These are phyloP conservation scores for Mentha longifolia DNA, from an alignment of 257 asterid species.

Conservation along the genomic window DNA sequence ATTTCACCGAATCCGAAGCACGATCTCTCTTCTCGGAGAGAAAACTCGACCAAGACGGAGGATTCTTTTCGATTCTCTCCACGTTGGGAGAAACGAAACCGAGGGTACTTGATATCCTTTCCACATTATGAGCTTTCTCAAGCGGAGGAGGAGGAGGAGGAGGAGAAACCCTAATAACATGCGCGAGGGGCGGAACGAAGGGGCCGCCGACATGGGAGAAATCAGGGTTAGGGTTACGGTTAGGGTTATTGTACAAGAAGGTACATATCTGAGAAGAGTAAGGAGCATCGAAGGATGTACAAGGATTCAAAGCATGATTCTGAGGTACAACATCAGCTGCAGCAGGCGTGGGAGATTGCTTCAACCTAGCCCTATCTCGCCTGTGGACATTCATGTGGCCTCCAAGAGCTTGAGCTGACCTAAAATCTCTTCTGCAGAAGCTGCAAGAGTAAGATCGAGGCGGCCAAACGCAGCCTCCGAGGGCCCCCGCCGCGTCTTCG, in stretches of 20 bases:
- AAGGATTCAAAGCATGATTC: conserved; percentile 33
- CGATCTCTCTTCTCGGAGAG: conserved; percentile 40
- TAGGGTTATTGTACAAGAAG: conserved; percentile 54
- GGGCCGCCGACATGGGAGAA: conserved; percentile 27
- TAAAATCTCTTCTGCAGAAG: conserved; percentile 82
- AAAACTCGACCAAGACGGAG: conserved; percentile 59
- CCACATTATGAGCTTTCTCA: conserved; percentile 9
- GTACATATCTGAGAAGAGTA: conserved; percentile 44
- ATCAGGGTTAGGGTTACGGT: conserved; percentile 40
- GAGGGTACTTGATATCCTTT: conserved; percentile 27
- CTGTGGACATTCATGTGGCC: conserved; percentile 98
- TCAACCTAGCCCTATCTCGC: conserved; percentile 88
- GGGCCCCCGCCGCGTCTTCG: conserved; percentile 76
- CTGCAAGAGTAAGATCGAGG: conserved; percentile 93
- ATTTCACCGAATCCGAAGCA: conserved; percentile 34
- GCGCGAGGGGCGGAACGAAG: conserved; percentile 19
- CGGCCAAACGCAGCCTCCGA: conserved; percentile 93
- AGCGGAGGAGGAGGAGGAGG: conserved; percentile 39
- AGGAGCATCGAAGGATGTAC: conserved; percentile 41
- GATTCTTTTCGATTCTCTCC: conserved; percentile 32
- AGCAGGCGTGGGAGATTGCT: conserved; percentile 54
- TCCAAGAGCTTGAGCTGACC: conserved; percentile 97
- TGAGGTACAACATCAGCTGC: conserved; percentile 41
- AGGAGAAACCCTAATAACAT: conserved; percentile 60
- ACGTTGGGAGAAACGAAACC: conserved; percentile 43